A percentile compares a stretch with the other conserved stretches of the same genome.
Evolutionary conservation across 2,329 filamentous ascomycete genomes (phyloP).

Genomic region (Chalara sp.): DNA sequence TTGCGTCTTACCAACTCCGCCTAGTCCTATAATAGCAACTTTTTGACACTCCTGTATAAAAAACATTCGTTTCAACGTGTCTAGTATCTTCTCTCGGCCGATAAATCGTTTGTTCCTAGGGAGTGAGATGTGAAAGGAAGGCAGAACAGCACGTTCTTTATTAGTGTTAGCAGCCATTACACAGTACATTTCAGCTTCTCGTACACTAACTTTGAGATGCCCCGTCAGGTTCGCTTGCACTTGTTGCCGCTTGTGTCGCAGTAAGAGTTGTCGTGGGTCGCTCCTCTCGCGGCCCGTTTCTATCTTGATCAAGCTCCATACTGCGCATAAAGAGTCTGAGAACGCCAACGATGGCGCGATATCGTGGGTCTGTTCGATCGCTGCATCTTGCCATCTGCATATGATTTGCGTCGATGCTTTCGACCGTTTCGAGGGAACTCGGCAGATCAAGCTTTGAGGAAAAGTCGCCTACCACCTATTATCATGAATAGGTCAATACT

Average conservation of each 20-base stretch:
- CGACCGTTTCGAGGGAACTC: conserved; percentile 27
- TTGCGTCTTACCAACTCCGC: conserved; percentile 12
- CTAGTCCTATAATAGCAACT: conserved; percentile 5
- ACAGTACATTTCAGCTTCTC: too few relatives aligned
- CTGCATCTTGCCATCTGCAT: conserved; percentile 26
- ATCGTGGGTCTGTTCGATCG: background rate
- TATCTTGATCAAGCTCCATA: too few relatives aligned
- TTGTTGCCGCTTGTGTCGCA: too few relatives aligned
- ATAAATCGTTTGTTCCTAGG: background rate
- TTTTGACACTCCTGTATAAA: background rate
- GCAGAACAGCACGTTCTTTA: background rate
- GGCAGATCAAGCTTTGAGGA: conserved; percentile 34
- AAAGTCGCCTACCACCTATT: conserved; percentile 31
- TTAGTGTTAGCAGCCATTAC: too few relatives aligned
- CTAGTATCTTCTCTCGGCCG: background rate
- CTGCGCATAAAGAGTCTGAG: background rate
- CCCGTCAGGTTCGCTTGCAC: too few relatives aligned
- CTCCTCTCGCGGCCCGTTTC: too few relatives aligned
- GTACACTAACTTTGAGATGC: too few relatives aligned
- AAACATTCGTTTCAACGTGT: background rate
- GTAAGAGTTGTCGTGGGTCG: too few relatives aligned
- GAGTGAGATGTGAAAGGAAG: background rate
- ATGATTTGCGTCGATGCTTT: conserved; percentile 34
- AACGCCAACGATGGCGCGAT: background rate
- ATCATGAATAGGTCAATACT: background rate